phyloP scores from a whole-genome alignment of 2,329 filamentous ascomycete species.

The Epichloe uncinata region DNA sequence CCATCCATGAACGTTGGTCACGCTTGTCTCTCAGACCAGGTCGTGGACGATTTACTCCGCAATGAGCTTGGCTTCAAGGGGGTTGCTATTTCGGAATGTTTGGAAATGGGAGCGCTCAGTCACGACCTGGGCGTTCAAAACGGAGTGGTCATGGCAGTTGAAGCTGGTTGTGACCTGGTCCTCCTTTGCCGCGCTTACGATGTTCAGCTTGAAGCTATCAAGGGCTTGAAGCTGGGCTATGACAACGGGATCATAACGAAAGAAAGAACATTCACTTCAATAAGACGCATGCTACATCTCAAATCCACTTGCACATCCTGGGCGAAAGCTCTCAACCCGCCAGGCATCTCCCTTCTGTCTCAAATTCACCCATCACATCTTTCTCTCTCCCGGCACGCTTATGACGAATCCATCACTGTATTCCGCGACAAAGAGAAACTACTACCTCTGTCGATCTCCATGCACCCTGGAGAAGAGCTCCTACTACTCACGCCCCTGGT shows the following conservation, averaged over 20 bases:
- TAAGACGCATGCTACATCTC: conserved; percentile 63
- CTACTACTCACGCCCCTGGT: conserved; percentile 78
- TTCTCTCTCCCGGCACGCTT: conserved; percentile 68
- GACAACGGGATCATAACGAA: conserved; percentile 83
- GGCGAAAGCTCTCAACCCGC: conserved; percentile 81
- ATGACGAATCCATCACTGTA: conserved; percentile 86
- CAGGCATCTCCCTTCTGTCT: conserved; percentile 62
- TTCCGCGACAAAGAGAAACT: conserved; percentile 80
- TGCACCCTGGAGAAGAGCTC: conserved; percentile 80
- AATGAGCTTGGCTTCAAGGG: conserved; percentile 76
- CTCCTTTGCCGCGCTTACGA: conserved; percentile 79
- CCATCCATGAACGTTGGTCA: conserved; percentile 91
- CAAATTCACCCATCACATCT: conserved; percentile 74
- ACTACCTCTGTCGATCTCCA: conserved; percentile 66
- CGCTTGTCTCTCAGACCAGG: conserved; percentile 82
- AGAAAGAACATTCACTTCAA: conserved; percentile 65
- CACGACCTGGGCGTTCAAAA: conserved; percentile 96
- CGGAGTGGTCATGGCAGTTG: conserved; percentile 93
- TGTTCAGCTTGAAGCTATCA: conserved; percentile 83
- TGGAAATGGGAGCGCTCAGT: conserved; percentile 93
- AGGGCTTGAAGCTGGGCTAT: conserved; percentile 74
- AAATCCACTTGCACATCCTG: conserved; percentile 82
- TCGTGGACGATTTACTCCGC: conserved; percentile 81
- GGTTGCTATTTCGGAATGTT: conserved; percentile 85
- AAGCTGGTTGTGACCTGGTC: conserved; percentile 87